Evolutionary conservation across 1,139 yeast genomes (phyloP), one percentile per base, ranked within the genome.

Genomic region (Taphrina deformans): DNA sequence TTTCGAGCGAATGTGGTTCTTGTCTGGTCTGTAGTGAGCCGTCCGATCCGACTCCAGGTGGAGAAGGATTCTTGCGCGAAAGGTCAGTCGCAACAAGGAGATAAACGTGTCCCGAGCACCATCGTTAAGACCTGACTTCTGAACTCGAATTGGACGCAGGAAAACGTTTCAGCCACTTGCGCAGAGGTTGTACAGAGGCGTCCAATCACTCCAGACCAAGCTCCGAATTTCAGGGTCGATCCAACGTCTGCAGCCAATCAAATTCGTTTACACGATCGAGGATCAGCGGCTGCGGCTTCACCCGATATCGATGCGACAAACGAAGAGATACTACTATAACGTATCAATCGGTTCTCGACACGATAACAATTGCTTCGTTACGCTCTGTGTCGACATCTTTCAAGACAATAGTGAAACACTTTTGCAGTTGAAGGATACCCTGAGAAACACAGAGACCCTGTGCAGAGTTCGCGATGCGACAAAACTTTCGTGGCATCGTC

Each of bases 401-500:
- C n/a, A n/a, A n/a, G n/a, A n/a, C n/a, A n/a, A n/a, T n/a, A n/a
- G n/a, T n/a, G n/a, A n/a, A n/a, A n/a, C n/a, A n/a, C n/a, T n/a
- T n/a, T n/a, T n/a, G n/a, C n/a, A n/a, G n/a, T n/a, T n/a, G n/a
- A n/a, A n/a, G n/a, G n/a, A n/a, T n/a, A n/a, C n/a, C n/a, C n/a
- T n/a, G n/a, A n/a, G n/a, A n/a, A n/a, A n/a, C n/a, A n/a, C n/a
- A n/a, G n/a, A n/a, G n/a, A n/a, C n/a, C n/a, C n/a, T n/a, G n/a
- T n/a, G n/a, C n/a, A n/a, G n/a, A n/a, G n/a, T n/a, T n/a, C 41
- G 16, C 18, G 12, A 58, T 55, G 64, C 40, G 58, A 26, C 65
- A 61, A 40, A 52, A 46, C 26, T 61, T 52, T 40, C 31, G 51
- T 9, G 65, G 65, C 35, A 61, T 61, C 38, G 60, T 61, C 35